Evolutionary conservation across 139 green algal genomes (phyloP), one percentile per base, ranked within the genome.

Genomic region (Coelastrella sp.): DNA sequence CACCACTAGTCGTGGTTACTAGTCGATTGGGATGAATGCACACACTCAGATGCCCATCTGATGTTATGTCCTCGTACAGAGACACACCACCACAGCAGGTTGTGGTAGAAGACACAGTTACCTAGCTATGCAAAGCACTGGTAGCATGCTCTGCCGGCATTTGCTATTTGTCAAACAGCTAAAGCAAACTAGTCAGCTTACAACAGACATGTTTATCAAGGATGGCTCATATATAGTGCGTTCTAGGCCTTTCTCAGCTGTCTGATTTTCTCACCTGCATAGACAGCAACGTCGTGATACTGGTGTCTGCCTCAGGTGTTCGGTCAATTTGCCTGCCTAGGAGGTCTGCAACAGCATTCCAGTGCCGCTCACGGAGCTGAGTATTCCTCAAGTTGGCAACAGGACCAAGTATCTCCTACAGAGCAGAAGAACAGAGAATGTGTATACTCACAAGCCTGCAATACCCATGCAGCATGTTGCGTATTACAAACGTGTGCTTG

Each of bases 311-410:
- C 3, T 19, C 57, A 41, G 76, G 59, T 13, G 30, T 80, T 30
- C 72, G 81, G 74, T 72, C 64, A 4, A 88, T 48, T 21, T 76
- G 40, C 9, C 53, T 25, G 2, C 80, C 72, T n/a, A 93, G 53
- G 27, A 76, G 51, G 19, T 87, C 90, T 30, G 91, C 81, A 17
- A 95, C 83, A 82, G 95, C 95, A 38, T 79, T 73, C 94, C 94
- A 98, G 88, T 98, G 94, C 4, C 93, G 78, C 62, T 95, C 88
- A 81, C 89, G 91, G 25, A 98, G 68, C 50, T 89, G 51, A 0
- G 68, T 34, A 85, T 98, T 96, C 51, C 91, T 88, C 83, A 98
- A 86, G 9, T 85, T 79, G 2, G 79, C 25, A 38, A 96, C 84
- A 27, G 95, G 77, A 5, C 93, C 93, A 35, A 96, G 63, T 5